Percentiles rank a stretch among this genome's conserved stretches.
These are phyloP conservation scores for Xeromyces bisporus DNA, from an alignment of 495 filamentous ascomycete genomes.

Conservation along the genomic window DNA sequence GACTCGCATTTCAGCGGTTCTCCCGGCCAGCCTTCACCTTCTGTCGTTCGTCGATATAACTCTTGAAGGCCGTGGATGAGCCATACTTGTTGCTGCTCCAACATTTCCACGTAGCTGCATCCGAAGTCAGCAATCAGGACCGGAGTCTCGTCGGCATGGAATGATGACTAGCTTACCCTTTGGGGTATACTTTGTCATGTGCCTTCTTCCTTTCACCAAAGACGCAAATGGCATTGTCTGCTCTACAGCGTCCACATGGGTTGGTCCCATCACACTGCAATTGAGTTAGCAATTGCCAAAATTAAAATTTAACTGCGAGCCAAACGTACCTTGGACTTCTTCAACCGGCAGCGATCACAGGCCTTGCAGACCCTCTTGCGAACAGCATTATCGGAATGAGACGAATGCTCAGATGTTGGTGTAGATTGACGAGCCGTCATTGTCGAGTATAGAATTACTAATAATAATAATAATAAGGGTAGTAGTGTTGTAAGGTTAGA, in stretches of 20 bases:
- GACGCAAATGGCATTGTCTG: conserved; percentile 43
- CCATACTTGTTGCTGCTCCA: conserved; percentile 52
- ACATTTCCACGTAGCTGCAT: conserved; percentile 48
- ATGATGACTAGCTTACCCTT: conserved; percentile 34
- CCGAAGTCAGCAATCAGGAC: conserved; percentile 1
- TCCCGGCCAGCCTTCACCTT: conserved; percentile 38
- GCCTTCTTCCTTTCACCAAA: conserved; percentile 47
- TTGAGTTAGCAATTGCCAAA: no score
- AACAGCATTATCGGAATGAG: conserved; percentile 25
- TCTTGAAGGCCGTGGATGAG: conserved; percentile 45
- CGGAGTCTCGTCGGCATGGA: conserved; percentile 1
- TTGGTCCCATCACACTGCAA: conserved; percentile 42
- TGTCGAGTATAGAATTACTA: conserved; percentile 3
- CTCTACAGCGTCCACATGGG: conserved; percentile 41
- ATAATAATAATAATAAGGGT: no score
- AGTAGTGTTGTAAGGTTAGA: no score
- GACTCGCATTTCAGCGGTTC: conserved; percentile 31
- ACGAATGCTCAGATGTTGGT: conserved; percentile 25
- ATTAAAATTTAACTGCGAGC: no score
- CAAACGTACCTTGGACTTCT: conserved; percentile 44
- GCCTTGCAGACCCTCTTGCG: conserved; percentile 47
- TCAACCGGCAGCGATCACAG: conserved; percentile 45
- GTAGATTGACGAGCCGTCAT: conserved; percentile 33
- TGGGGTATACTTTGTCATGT: conserved; percentile 46
- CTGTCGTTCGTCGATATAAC: conserved; percentile 35